Conservation (phyloP, 495 filamentous ascomycete genomes). For the Choiromyces venosus region DNA sequence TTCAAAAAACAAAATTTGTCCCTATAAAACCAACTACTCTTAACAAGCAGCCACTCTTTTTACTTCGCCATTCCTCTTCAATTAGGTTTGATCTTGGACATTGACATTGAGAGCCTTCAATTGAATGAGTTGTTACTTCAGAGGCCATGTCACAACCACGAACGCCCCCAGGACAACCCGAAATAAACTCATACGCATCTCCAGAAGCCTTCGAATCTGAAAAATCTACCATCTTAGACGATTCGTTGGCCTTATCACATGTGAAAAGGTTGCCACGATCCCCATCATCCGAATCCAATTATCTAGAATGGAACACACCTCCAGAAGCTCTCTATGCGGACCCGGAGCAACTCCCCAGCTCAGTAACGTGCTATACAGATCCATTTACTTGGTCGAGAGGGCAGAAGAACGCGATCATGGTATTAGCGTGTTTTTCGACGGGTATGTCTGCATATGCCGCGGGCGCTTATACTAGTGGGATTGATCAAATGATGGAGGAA, state of each 20-base stretch:
- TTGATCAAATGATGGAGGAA: conserved; percentile 56
- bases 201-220: background rate
- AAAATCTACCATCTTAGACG: background rate
- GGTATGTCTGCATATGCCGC: conserved; percentile 74
- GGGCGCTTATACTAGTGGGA: conserved; percentile 69
- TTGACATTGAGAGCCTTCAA: too few relatives aligned
- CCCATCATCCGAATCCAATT: conserved; percentile 20
- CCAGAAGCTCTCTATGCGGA: conserved; percentile 17
- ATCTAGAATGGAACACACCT: conserved; percentile 36
- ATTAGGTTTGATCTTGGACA: background rate
- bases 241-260: background rate
- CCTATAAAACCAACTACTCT: background rate
- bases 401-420: conserved; percentile 67
- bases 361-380: conserved; percentile 25
- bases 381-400: conserved; percentile 68
- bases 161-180: background rate
- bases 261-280: background rate
- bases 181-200: background rate
- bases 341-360: conserved; percentile 26
- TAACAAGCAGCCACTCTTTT: background rate
- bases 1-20: background rate
- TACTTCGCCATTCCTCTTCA: background rate
- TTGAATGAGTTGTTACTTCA: background rate
- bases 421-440: conserved; percentile 68
- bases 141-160: background rate